Evolutionary conservation across 257 asterid genomes (phyloP).

Genomic region (Fraxinus anomala): DNA sequence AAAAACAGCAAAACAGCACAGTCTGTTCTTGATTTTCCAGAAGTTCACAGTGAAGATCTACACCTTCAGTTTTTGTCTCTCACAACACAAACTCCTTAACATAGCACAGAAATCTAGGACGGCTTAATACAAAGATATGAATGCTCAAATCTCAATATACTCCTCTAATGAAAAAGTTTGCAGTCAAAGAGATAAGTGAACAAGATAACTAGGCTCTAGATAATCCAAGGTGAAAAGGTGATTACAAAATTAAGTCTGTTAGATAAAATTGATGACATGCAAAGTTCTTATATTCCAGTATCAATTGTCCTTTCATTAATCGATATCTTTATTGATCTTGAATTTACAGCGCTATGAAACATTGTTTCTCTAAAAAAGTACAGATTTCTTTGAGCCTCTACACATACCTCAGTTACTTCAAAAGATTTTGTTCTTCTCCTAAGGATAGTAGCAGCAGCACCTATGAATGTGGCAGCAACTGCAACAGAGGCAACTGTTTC

Average conservation of each 20-base stretch:
- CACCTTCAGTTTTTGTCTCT: too few species aligned
- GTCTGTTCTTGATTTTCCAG: too few species aligned
- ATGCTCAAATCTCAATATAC: too few species aligned
- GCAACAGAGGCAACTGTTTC: constrained; percentile 71
- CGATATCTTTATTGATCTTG: neutral
- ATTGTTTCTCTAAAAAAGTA: neutral
- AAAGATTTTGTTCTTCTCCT: constrained; percentile 48
- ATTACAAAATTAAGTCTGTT: too few species aligned
- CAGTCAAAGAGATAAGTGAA: too few species aligned
- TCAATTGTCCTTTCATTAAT: neutral
- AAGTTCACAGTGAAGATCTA: too few species aligned
- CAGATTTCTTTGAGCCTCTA: neutral
- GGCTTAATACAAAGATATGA: too few species aligned
- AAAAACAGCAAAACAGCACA: neutral
- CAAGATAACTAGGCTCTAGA: neutral
- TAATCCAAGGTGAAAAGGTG: neutral
- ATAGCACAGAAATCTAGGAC: too few species aligned
- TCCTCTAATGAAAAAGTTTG: too few species aligned
- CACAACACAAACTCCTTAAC: too few species aligned
- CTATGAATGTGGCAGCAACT: constrained; percentile 66
- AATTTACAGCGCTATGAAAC: neutral
- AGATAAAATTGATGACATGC: neutral
- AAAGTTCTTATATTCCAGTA: neutral
- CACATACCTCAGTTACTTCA: constrained; percentile 46
- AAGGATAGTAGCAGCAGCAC: constrained; percentile 71